Percentiles rank a stretch among this genome's conserved stretches.
Evolutionary conservation across 2,329 filamentous ascomycete species (phyloP).

Genomic region (Colletotrichum cuscutae): DNA sequence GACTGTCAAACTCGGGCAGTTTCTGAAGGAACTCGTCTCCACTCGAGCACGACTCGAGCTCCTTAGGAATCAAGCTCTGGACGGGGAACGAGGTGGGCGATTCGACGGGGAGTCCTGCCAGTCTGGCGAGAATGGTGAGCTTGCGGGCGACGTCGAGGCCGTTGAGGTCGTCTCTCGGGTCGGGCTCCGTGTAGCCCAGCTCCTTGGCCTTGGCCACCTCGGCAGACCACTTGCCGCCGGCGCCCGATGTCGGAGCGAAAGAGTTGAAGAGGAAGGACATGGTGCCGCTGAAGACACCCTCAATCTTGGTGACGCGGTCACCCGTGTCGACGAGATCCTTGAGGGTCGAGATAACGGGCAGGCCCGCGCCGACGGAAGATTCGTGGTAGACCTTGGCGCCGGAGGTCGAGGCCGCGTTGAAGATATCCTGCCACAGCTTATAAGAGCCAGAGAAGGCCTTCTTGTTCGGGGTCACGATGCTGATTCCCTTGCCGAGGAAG

Average conservation of each 20-base stretch:
- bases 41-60: constrained; percentile 79
- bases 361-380: constrained; percentile 90
- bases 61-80: constrained; percentile 89
- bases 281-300: constrained; percentile 97
- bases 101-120: constrained; percentile 84
- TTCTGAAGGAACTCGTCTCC: constrained; percentile 88
- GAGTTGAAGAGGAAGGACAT: constrained; percentile 99
- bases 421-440: constrained; percentile 88
- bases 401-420: constrained; percentile 73
- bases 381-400: constrained; percentile 94
- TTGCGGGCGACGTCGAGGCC: constrained; percentile 94
- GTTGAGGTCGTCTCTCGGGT: constrained; percentile 87
- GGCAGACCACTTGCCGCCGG: constrained; percentile 86
- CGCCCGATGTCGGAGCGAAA: constrained; percentile 83
- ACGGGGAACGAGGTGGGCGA: constrained; percentile 92
- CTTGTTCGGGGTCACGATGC: constrained; percentile 97
- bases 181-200: constrained; percentile 91
- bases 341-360: constrained; percentile 92
- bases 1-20: constrained; percentile 83
- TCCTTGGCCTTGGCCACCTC: constrained; percentile 94
- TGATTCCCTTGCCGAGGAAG: constrained; percentile 84
- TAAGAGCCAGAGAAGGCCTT: constrained; percentile 92
- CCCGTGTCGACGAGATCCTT: constrained; percentile 96
- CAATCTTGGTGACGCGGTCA: constrained; percentile 89
- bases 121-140: constrained; percentile 89